Conservation (phyloP, 2,329 filamentous ascomycete species). For the Cladobotryum mycophilum region DNA sequence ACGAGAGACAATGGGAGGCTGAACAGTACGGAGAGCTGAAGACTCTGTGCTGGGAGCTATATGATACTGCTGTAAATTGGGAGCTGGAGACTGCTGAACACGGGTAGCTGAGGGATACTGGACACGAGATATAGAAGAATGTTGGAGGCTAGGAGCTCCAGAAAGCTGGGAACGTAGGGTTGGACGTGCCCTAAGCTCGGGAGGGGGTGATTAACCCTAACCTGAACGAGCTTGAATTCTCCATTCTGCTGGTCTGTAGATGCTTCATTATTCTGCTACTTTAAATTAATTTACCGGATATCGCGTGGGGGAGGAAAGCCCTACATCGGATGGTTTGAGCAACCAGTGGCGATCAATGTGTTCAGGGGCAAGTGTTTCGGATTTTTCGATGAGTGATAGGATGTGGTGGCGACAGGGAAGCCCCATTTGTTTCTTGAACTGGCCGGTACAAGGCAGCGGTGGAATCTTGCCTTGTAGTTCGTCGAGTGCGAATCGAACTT, state of each 20-base stretch:
- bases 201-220: background rate
- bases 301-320: background rate
- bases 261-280: background rate
- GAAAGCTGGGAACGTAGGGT: background rate
- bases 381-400: background rate
- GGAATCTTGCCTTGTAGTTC: background rate
- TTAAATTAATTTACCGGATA: background rate
- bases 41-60: background rate
- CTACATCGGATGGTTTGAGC: background rate
- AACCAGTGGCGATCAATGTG: background rate
- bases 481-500: background rate
- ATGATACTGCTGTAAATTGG: background rate
- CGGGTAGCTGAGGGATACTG: background rate
- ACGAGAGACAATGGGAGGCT: background rate
- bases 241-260: background rate
- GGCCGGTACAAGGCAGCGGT: background rate
- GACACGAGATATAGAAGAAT: background rate
- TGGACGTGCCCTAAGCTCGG: background rate
- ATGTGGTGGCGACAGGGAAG: slow-evolving; percentile 1
- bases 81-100: no score
- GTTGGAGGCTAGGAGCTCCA: background rate
- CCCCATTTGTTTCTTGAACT: background rate
- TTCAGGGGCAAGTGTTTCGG: background rate
- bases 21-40: background rate
- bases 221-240: background rate